Evolutionary conservation across 2,329 filamentous ascomycete genomes (phyloP), one percentile per base, ranked within the genome.

Genomic region (Verticillium nubilum): DNA sequence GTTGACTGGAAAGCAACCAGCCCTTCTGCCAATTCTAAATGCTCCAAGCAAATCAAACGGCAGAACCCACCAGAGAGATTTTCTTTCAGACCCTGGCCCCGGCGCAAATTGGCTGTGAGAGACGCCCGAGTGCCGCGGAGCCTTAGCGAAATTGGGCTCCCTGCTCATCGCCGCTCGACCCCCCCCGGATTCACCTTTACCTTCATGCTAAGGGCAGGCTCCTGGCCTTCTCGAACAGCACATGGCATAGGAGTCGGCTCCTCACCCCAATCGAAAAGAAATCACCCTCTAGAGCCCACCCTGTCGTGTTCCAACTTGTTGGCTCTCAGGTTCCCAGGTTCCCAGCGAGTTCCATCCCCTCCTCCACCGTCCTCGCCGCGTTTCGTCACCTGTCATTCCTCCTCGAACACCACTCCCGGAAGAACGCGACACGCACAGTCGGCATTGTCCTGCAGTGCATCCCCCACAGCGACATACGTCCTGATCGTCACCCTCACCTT

Each of bases 131-230:
- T 65, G 58, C 67, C 67, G 66, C 67, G 67, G 67, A 66, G 67
- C 68, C 65, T 73, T 76, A 76, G 73, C 72, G 74, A 77, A 66
- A 77, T 76, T 77, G 68, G 67, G 35, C 33, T 52, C 27, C 52
- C n/a, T 35, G 29, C 25, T 25, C 25, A 52, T 52, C 65, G 64
- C 67, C 66, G 62, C 66, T 67, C 61, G 65, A 66, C 66, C 63
- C 53, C 66, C n/a, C 66, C 69, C 63, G 62, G 68, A 64, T 66
- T 66, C 67, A 23, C 54, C 62, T 66, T 64, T 65, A 67, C 35
- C 23, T 73, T 72, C 70, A 73, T 73, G 71, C 70, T 68, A 67
- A 69, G 65, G 63, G 68, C 67, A 64, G 62, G 62, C 64, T 65
- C 66, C 63, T 35, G 58, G 58, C 37, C 37, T 47, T 47, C 19